These are phyloP conservation scores for Tricladium varicosporioides DNA, from an alignment of 2,329 filamentous ascomycete species.

Conservation along the genomic window DNA sequence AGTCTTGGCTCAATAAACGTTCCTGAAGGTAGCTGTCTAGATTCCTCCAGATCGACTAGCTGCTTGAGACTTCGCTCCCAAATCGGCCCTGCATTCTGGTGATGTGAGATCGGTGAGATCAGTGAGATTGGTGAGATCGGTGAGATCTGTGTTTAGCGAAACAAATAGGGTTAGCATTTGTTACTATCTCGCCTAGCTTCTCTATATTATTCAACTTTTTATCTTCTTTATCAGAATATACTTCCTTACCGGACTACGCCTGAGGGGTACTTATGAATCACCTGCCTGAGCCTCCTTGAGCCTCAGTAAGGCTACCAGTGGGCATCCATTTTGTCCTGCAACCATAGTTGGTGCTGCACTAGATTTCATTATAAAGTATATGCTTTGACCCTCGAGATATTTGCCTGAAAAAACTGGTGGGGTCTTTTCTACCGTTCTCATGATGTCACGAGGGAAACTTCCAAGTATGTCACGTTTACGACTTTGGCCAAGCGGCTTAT, in stretches of 20 bases:
- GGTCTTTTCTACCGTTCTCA: too few relatives aligned
- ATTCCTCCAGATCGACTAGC: not conserved
- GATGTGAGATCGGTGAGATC: not conserved
- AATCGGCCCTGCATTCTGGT: not conserved
- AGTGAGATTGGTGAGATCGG: not conserved
- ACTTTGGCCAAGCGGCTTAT: too few relatives aligned
- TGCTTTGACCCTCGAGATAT: too few relatives aligned
- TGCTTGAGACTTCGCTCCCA: not conserved
- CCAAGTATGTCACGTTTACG: too few relatives aligned
- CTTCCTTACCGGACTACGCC: not conserved
- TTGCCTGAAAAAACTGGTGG: too few relatives aligned
- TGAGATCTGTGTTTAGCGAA: not conserved
- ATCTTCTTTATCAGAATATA: not conserved
- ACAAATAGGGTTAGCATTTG: not conserved
- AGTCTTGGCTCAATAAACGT: too few relatives aligned
- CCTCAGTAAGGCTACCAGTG: not conserved
- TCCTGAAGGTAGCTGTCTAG: too few relatives aligned
- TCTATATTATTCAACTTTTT: not conserved
- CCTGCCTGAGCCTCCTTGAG: not conserved
- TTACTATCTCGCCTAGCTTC: not conserved
- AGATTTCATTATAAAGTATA: not conserved
- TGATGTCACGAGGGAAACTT: too few relatives aligned
- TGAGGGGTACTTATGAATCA: not conserved
- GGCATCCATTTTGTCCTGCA: not conserved
- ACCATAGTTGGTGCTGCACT: not conserved